Conservation (phyloP, 2,329 filamentous ascomycete species). For the Talaromyces albobiverticillius region DNA sequence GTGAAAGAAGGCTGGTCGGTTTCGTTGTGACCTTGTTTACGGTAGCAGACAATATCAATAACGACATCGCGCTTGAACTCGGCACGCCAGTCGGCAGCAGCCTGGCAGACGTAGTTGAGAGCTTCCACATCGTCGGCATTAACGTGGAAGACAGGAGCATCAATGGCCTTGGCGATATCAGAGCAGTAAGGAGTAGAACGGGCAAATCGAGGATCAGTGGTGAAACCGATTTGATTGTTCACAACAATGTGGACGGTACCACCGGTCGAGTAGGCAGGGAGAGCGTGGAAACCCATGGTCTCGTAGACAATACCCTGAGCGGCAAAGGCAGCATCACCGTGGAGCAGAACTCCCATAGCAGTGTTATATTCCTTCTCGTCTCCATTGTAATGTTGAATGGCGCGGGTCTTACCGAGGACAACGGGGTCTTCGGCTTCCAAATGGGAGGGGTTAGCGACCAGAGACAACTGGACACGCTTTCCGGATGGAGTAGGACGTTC, state of each 20-base stretch:
- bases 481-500: slow-evolving; percentile 96
- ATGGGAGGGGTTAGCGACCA: slow-evolving; percentile 98
- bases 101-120: slow-evolving; percentile 95
- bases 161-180: slow-evolving; percentile 97
- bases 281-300: slow-evolving; percentile 93
- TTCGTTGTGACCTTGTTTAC: slow-evolving; percentile 98
- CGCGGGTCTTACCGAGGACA: slow-evolving; percentile 93
- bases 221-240: slow-evolving; percentile 99
- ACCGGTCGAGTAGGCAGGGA: slow-evolving; percentile 94
- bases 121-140: slow-evolving; percentile 98
- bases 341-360: slow-evolving; percentile 92
- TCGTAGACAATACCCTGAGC: slow-evolving; percentile 98
- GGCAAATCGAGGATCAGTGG: slow-evolving; percentile 93
- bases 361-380: slow-evolving; percentile 85
- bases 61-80: slow-evolving; percentile 99
- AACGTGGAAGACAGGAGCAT: slow-evolving; percentile 98
- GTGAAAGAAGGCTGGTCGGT: slow-evolving; percentile 99
- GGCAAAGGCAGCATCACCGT: slow-evolving; percentile 96
- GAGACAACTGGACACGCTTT: slow-evolving; percentile 97
- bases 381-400: slow-evolving; percentile 98
- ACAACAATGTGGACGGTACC: slow-evolving; percentile 96
- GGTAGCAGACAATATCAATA: slow-evolving; percentile 97
- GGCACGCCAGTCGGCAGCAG: slow-evolving; percentile 95
- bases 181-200: slow-evolving; percentile 98
- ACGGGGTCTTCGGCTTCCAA: slow-evolving; percentile 97